These are phyloP conservation scores for Cercospora beticola DNA, from an alignment of 2,329 filamentous ascomycete species.

Conservation along the genomic window DNA sequence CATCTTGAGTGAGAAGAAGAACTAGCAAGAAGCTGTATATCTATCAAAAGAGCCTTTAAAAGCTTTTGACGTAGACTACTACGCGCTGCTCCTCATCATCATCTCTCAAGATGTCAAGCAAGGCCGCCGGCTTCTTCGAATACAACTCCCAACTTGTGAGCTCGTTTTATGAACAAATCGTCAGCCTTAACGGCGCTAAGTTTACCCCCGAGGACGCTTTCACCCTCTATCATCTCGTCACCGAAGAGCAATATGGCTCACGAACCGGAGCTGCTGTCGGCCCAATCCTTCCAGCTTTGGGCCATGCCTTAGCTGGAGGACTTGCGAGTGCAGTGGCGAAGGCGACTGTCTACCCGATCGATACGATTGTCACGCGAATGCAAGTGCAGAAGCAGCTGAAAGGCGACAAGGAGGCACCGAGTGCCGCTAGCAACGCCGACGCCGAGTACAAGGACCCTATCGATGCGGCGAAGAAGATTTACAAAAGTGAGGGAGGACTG, in stretches of 20 bases:
- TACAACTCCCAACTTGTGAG: conserved; percentile 30
- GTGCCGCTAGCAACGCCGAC: conserved; percentile 37
- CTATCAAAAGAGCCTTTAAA: not conserved
- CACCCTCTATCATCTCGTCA: conserved; percentile 34
- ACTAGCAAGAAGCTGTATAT: conserved; percentile 3
- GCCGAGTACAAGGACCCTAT: conserved; percentile 63
- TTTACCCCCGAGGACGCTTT: conserved; percentile 33
- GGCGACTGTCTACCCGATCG: conserved; percentile 75
- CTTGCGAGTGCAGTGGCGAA: conserved; percentile 77
- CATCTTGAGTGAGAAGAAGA: not conserved
- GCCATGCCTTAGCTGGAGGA: conserved; percentile 79
- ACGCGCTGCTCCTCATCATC: not conserved
- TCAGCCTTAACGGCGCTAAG: conserved; percentile 22
- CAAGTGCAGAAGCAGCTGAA: conserved; percentile 70
- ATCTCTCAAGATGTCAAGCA: conserved; percentile 23
- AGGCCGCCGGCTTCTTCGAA: conserved; percentile 24
- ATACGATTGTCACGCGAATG: conserved; percentile 76
- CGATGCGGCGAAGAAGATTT: conserved; percentile 71
- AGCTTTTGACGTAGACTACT: not conserved
- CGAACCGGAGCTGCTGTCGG: conserved; percentile 17
- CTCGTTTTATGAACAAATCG: conserved; percentile 20
- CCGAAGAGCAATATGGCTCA: conserved; percentile 23
- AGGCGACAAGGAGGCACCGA: conserved; percentile 37
- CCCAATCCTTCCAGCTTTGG: conserved; percentile 67
- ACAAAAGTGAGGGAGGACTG: conserved; percentile 66